Conservation (phyloP, 2,329 filamentous ascomycete genomes). For the Aspergillus sp. region DNA sequence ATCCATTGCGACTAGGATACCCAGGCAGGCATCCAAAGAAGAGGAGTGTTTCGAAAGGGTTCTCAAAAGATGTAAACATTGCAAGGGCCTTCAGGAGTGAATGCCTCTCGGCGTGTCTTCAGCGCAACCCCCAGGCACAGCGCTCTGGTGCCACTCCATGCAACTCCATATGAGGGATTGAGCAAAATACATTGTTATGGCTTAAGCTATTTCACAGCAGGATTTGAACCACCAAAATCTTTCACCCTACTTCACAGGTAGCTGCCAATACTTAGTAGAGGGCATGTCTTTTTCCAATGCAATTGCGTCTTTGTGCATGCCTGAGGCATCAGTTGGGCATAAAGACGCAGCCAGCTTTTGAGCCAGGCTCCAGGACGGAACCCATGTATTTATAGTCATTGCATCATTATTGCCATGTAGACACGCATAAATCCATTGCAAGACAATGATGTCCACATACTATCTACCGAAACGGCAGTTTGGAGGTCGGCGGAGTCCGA, state of each 20-base stretch:
- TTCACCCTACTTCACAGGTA: not conserved
- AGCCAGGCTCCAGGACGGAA: not conserved
- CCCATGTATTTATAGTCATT: not conserved
- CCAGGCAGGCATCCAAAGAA: not conserved
- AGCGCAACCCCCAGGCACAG: not conserved
- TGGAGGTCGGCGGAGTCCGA: conserved; percentile 21
- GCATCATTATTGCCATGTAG: not conserved
- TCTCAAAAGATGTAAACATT: not conserved
- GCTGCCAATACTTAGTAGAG: not conserved
- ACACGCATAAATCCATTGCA: not conserved
- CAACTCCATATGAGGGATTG: not conserved
- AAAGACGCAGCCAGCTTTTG: not conserved
- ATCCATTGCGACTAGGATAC: not conserved
- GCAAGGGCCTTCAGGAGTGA: not conserved
- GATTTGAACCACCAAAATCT: not conserved
- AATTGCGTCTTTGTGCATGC: not conserved
- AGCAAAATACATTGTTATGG: not conserved
- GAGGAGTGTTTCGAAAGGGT: not conserved
- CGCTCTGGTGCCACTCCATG: not conserved
- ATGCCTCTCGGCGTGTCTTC: not conserved
- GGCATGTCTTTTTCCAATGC: not conserved
- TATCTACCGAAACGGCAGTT: not conserved
- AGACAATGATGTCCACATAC: not conserved
- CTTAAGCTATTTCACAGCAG: not conserved
- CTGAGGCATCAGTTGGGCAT: not conserved